Evolutionary conservation across 176 grass and related monocot species (phyloP), one percentile per base, ranked within the genome.

Genomic region (Paspalum notatum): DNA sequence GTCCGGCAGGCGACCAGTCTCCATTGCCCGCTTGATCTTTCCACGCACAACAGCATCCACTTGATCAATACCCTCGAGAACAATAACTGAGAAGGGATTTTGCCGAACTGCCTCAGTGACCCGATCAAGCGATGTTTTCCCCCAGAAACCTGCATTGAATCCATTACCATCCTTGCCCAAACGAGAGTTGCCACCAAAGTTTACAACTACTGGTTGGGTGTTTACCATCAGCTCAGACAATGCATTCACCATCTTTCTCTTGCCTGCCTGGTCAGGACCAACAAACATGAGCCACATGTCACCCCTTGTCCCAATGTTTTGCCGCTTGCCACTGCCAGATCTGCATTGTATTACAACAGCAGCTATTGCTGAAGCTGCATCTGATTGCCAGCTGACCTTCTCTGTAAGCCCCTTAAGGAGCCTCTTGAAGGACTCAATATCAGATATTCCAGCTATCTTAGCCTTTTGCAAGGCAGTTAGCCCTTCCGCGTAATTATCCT

Each of bases 271-370:
- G 66, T 99, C 97, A 61, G 93, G 87, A n/a, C 97, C 97, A 52
- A 93, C 70, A 77, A 99, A 93, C 66, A 99, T 54, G 71, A 99
- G 86, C 97, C 97, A 99, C 45, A 88, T 93, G 83, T 93, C 93
- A 42, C 91, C 85, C 74, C 92, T 90, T 32, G 88, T 81, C 53
- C 80, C 81, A 18, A 85, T 58, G 52, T 82, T 87, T 20, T 74
- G 87, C 46, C 82, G 78, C 78, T 93, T 96, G 41, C 89, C 86
- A 18, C 65, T 88, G 12, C 84, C 93, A 25, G 89, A 89, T 88
- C 86, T 93, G 91, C 85, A 91, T 71, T 96, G 86, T 80, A 89
- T 86, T 13, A 99, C 91, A 68, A 83, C 89, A 48, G 93, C 85
- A 71, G 97, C 92, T 7, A 99, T 80, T 41, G 97, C 84, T 63